Conservation (phyloP, 805 yeast species). For the Clavispora fructus region DNA sequence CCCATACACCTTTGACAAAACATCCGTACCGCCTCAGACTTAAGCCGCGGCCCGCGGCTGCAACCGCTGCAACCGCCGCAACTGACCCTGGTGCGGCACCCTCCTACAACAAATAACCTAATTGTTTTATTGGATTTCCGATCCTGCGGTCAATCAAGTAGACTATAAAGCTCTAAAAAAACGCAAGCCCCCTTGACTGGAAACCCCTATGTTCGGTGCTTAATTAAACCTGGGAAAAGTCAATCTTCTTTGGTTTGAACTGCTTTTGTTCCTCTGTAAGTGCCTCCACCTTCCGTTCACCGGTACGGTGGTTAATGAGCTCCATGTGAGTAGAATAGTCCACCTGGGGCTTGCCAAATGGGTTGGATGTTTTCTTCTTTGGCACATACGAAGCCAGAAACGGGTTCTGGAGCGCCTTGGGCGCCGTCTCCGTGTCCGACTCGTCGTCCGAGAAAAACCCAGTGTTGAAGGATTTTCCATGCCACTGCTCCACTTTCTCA, state of each 20-base stretch:
- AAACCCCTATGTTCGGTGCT: too few relatives aligned
- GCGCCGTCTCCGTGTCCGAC: conserved; percentile 14
- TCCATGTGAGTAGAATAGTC: conserved; percentile 37
- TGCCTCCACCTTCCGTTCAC: conserved; percentile 26
- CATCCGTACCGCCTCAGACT: background rate
- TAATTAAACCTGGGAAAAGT: conserved; percentile 18
- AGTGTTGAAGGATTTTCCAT: conserved; percentile 27
- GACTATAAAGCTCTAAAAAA: background rate
- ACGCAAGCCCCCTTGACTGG: background rate
- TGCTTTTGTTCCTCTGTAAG: conserved; percentile 26
- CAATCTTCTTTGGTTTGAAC: conserved; percentile 35
- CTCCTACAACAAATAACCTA: too few relatives aligned
- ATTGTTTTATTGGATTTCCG: background rate
- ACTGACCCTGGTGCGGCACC: too few relatives aligned
- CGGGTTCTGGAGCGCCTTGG: conserved; percentile 9
- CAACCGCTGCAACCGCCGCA: too few relatives aligned
- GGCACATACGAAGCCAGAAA: background rate
- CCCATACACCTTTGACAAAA: background rate
- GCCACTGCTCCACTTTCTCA: conserved; percentile 32
- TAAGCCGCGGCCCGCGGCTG: too few relatives aligned
- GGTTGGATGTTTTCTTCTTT: conserved; percentile 17
- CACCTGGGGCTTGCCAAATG: conserved; percentile 19
- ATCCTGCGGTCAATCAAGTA: background rate
- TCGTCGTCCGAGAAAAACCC: conserved; percentile 27
- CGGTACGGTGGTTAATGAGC: conserved; percentile 37